Base-by-base conservation (phyloP, 2,329 filamentous ascomycete genomes). In the Fusarium sp. region DNA sequence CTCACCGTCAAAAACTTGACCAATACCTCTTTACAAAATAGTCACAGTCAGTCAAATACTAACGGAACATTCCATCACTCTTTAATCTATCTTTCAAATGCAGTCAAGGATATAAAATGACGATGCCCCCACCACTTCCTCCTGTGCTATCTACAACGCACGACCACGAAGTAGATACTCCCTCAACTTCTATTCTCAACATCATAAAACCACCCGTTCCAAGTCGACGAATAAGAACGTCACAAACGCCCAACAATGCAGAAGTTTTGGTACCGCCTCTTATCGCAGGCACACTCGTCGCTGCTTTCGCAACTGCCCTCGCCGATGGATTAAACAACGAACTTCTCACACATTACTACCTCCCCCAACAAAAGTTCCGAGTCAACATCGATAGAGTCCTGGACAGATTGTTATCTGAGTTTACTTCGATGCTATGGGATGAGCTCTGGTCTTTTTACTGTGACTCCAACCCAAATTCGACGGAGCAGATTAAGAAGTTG, bases 321-420 rank as follows among this genome's bases (percentile, higher is more conserved):
- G 77, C 77, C 32, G 78, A 80, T 25, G 77, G 75, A 5, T 68
- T 81, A 44, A 70, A 76, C 56, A 80, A 81, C 69, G 78, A 78
- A 22, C 77, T 81, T 22, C 75, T 81, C 53, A 78, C 78, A 7
- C 76, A 81, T 60, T 81, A 81, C 44, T 81, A 81, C 57, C 70
- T 79, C 9, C 67, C 75, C 20, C 77, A 79, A 47, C 73, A 78
- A 49, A 76, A 74, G 27, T 73, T 79, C 8, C 74, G 70, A 27
- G 57, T 80, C 57, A 81, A 81, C 45, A 69, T 81, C 20, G 79
- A 81, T 45, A 72, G 78, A 1, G 78, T 80, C 6, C 46, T 81
- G 30, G 79, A 81, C 61, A 77, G 79, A 2, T 72, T 81, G 16
- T 57, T 81, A 6, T 68, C 75, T 11, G 73, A 76, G 10, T 81